Evolutionary conservation across 140 eudicot genomes (phyloP), one percentile per base, ranked within the genome.

Genomic region (Ambrosia hybrid): DNA sequence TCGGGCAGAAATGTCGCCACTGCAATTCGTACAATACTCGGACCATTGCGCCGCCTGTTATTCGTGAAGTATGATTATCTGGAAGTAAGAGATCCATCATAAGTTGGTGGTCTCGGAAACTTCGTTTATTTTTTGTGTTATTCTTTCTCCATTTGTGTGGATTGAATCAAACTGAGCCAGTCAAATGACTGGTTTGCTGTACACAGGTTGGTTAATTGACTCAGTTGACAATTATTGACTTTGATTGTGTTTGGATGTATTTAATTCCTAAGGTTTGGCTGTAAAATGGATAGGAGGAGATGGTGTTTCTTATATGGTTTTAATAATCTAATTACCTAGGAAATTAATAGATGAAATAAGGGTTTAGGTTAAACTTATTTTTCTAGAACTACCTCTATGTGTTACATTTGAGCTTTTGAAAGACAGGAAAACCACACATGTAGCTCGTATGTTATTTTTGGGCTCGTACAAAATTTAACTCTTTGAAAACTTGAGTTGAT

Each of bases 1-100:
- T 95, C n/a, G 99, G 97, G 17, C 99, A 88, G 85, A 95, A 95
- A 81, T 95, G 99, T 88, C 59, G 78, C 73, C 95, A 86, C 63
- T 95, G 99, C 82, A 71, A 30, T 43, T 95, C 99, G 9, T 95
- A 95, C 34, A 95, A 95, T 41, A 95, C 97, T 36, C 94, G 97
- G 7, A 85, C 85, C 37, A 88, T 94, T 36, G 76, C 87, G 1
- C 88, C 95, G 33, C 99, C 97, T 15, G 99, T 39, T 64, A 34
- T 64, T 14, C 53, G 52, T 38, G 69, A 64, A 64, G 69, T 64
- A 39, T 64, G 53, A 41, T 41, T 41, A 38, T 8, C 52, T 64
- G 69, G 49, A 67, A 67, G 59, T 21, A 26, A 66, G 45, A 17
- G 39, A 66, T 9, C 46, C 37, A 66, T 53, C 17, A 66, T 45